Percentiles rank a stretch among this genome's conserved stretches.
phyloP scores from a whole-genome alignment of 352 stramenopile species.

The Pythium insidiosum region DNA sequence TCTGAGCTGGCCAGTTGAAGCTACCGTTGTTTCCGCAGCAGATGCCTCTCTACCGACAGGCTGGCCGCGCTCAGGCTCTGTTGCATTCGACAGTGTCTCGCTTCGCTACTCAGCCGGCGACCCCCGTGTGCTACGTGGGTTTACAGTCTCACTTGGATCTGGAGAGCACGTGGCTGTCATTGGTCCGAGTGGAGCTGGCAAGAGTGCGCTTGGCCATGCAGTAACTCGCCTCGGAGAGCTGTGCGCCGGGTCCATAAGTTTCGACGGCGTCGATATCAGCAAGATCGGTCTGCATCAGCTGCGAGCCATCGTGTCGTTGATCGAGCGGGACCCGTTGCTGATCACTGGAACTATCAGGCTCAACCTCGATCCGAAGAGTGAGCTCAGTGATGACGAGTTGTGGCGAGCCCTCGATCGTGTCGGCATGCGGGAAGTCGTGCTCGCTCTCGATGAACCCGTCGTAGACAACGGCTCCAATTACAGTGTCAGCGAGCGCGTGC shows the following conservation, averaged over 20 bases:
- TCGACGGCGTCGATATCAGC: constrained; percentile 78
- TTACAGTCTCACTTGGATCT: constrained; percentile 15
- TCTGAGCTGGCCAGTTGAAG: constrained; percentile 47
- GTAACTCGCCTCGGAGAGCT: constrained; percentile 21
- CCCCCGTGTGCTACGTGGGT: constrained; percentile 18
- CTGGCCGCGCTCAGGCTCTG: constrained; percentile 16
- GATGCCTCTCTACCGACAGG: constrained; percentile 5
- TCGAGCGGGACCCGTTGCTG: constrained; percentile 85
- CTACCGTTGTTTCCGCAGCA: constrained; percentile 17
- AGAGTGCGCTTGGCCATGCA: constrained; percentile 23
- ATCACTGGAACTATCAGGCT: constrained; percentile 80
- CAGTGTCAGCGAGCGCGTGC: constrained; percentile 88
- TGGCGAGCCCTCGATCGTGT: constrained; percentile 20
- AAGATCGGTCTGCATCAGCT: constrained; percentile 20
- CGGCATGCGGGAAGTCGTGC: constrained; percentile 13
- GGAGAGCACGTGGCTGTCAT: constrained; percentile 16
- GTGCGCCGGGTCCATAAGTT: constrained; percentile 47
- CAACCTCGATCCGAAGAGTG: constrained; percentile 84
- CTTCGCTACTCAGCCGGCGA: constrained; percentile 27
- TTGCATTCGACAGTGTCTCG: constrained; percentile 22
- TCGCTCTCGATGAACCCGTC: constrained; percentile 73
- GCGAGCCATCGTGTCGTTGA: constrained; percentile 16
- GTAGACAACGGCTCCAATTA: constrained; percentile 89
- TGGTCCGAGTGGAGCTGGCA: constrained; percentile 14
- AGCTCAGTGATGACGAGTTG: constrained; percentile 43